These are phyloP conservation scores for Globisporangium radiosum DNA, from an alignment of 352 stramenopile genomes.

Conservation along the genomic window DNA sequence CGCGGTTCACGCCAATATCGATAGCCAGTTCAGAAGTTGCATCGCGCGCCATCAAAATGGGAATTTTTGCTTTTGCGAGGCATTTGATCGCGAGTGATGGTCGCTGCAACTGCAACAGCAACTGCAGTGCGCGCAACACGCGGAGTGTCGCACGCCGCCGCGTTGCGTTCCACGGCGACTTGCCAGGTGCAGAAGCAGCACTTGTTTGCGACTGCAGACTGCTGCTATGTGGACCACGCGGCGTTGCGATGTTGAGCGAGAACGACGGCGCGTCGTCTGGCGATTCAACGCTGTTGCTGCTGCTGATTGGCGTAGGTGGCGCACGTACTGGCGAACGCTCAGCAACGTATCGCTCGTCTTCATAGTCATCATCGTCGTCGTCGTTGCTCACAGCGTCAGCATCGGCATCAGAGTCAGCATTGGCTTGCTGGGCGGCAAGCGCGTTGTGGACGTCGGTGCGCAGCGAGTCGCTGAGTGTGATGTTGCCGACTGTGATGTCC, in stretches of 20 bases:
- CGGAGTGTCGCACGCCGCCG: conserved; percentile 53
- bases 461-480: conserved; percentile 21
- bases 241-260: conserved; percentile 53
- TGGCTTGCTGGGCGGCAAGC: neutral
- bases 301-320: neutral
- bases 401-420: conserved; percentile 9
- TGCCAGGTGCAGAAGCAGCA: conserved; percentile 12
- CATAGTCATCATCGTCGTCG: conserved; percentile 8
- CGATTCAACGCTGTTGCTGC: neutral
- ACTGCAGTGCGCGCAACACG: conserved; percentile 45
- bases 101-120: conserved; percentile 38
- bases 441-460: conserved; percentile 8
- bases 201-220: neutral
- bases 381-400: conserved; percentile 11
- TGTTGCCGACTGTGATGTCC: conserved; percentile 63
- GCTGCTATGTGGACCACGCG: conserved; percentile 8
- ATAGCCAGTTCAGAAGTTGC: conserved; percentile 41
- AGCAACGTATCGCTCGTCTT: conserved; percentile 7
- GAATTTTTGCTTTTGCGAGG: conserved; percentile 64
- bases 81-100: conserved; percentile 57
- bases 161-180: conserved; percentile 71
- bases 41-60: conserved; percentile 66
- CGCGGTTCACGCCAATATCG: conserved; percentile 61
- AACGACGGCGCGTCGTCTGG: conserved; percentile 42
- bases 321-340: neutral